Percentiles rank a stretch among this genome's conserved stretches.
phyloP scores from a whole-genome alignment of 169 alveolate genomes.

The Eimeria falciformis region DNA sequence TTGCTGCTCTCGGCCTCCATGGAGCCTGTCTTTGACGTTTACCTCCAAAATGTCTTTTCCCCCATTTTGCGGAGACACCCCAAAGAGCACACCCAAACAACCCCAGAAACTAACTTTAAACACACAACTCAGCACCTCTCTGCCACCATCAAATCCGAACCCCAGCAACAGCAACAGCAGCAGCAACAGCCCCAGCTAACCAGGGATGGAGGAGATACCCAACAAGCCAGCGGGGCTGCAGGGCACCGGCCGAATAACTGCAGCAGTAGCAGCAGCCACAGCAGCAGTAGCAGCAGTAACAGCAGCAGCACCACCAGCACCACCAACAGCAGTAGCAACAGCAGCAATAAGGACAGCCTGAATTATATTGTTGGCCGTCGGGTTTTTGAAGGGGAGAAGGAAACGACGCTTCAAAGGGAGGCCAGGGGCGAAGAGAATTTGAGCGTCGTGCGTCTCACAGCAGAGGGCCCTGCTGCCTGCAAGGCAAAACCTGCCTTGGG shows the following conservation, averaged over 20 bases:
- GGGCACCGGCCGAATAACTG: neutral
- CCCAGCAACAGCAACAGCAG: no score
- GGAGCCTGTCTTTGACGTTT: constrained; percentile 14
- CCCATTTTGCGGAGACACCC: constrained; percentile 2
- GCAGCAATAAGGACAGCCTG: neutral
- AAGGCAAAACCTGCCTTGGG: neutral
- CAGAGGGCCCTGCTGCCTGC: neutral
- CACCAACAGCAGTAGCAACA: neutral
- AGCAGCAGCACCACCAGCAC: neutral
- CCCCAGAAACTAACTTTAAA: no score
- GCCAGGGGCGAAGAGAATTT: neutral
- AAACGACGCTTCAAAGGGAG: neutral
- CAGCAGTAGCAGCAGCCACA: constrained; percentile 44
- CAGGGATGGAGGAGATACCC: no score
- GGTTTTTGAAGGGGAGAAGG: neutral
- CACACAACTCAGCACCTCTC: no score
- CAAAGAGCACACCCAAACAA: no score
- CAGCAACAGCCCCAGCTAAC: no score
- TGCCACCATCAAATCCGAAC: no score
- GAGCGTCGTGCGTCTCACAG: no score
- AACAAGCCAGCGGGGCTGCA: no score
- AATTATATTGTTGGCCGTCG: neutral
- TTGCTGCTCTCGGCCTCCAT: constrained; percentile 33
- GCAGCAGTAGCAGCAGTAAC: constrained; percentile 10
- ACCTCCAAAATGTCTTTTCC: neutral